A percentile compares a stretch with the other conserved stretches of the same genome.
Conservation (phyloP, 768 basidiomycete genomes). For the Leccinum boreale region DNA sequence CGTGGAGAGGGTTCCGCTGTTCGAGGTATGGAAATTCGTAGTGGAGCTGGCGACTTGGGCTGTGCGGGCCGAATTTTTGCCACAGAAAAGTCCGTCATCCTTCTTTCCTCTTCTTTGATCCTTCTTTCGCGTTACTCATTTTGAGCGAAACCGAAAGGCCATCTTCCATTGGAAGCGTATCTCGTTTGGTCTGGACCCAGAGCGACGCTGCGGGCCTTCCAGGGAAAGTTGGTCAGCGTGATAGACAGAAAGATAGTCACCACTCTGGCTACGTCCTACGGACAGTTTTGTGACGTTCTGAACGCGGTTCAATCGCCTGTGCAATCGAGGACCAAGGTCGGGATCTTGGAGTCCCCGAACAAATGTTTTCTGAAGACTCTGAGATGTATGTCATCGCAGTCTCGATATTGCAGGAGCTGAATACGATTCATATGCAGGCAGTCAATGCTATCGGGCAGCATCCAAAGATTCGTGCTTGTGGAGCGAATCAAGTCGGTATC, state of each 20-base stretch:
- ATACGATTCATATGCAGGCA: neutral
- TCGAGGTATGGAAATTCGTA: slow-evolving; percentile 5
- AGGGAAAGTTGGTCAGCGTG: slow-evolving; percentile 3
- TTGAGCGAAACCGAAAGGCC: neutral
- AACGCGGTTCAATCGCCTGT: neutral
- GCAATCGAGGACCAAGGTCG: neutral
- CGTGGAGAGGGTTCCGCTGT: neutral
- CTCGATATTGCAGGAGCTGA: neutral
- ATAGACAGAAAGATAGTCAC: slow-evolving; percentile 9
- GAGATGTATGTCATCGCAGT: slow-evolving; percentile 6
- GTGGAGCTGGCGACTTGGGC: neutral
- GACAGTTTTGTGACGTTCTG: slow-evolving; percentile 9
- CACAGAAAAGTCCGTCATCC: neutral
- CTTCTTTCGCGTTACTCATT: neutral
- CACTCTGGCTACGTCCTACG: slow-evolving; percentile 1
- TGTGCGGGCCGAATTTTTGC: neutral
- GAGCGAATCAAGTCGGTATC: slow-evolving; percentile 12
- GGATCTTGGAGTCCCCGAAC: neutral
- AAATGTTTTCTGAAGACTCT: neutral
- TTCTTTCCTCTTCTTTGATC: neutral
- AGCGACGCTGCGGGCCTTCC: slow-evolving; percentile 10
- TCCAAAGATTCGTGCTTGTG: neutral
- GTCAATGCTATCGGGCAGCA: neutral
- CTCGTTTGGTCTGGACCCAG: slow-evolving; percentile 14
- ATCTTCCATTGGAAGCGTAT: slow-evolving; percentile 5